These are phyloP conservation scores for Pseudogymnoascus sp. DNA, from an alignment of 2,329 filamentous ascomycete genomes.

Conservation along the genomic window DNA sequence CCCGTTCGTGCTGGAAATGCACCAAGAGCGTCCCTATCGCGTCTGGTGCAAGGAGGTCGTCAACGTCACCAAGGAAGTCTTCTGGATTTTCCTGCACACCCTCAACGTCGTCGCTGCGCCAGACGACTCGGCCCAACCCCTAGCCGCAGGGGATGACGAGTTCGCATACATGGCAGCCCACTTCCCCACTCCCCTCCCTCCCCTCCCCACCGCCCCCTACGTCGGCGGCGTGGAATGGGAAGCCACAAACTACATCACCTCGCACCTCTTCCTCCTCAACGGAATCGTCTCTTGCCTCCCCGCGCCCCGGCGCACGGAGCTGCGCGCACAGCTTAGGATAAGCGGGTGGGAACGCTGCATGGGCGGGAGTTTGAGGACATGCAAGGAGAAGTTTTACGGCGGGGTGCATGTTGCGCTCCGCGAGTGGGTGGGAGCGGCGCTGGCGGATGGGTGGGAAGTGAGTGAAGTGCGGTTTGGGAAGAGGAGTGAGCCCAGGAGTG, in stretches of 20 bases:
- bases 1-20: slow-evolving; percentile 85
- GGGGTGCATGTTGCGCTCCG: slow-evolving; percentile 82
- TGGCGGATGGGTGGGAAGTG: slow-evolving; percentile 83
- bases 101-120: slow-evolving; percentile 76
- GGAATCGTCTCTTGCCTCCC: slow-evolving; percentile 79
- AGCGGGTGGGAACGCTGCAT: slow-evolving; percentile 90
- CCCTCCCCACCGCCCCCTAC: slow-evolving; percentile 89
- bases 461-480: slow-evolving; percentile 72
- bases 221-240: slow-evolving; percentile 98
- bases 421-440: slow-evolving; percentile 83
- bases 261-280: slow-evolving; percentile 87
- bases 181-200: slow-evolving; percentile 80
- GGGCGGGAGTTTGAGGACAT: slow-evolving; percentile 75
- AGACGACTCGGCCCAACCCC: neutral
- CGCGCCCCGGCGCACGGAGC: slow-evolving; percentile 60
- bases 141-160: slow-evolving; percentile 23
- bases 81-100: slow-evolving; percentile 97
- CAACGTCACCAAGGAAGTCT: slow-evolving; percentile 94
- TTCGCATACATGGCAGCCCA: slow-evolving; percentile 60
- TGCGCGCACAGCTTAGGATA: slow-evolving; percentile 71
- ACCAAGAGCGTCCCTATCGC: slow-evolving; percentile 77
- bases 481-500: slow-evolving; percentile 41
- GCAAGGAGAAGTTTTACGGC: slow-evolving; percentile 97
- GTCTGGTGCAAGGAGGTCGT: slow-evolving; percentile 90
- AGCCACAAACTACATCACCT: slow-evolving; percentile 90